Conservation (phyloP, 306 rosid species). For the Betula pendula region DNA sequence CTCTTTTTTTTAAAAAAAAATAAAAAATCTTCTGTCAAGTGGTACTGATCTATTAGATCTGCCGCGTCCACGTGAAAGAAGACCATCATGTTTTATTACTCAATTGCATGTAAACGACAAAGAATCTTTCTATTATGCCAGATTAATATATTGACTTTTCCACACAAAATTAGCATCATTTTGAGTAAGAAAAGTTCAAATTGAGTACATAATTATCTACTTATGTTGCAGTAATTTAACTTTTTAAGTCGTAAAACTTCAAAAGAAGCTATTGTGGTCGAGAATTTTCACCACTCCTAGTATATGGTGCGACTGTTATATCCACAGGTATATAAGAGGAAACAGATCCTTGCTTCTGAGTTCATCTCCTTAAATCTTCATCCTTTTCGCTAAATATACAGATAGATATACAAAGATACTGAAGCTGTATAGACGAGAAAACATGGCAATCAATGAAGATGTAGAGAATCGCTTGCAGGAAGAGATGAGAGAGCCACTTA, state of each 20-base stretch:
- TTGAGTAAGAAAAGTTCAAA: conserved; percentile 11
- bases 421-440: conserved; percentile 15
- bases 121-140: neutral
- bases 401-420: conserved; percentile 6
- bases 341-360: conserved; percentile 1
- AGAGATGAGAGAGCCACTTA: conserved; percentile 45
- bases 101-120: conserved; percentile 19
- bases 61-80: neutral
- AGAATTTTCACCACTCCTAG: neutral
- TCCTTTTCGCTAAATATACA: conserved; percentile 2
- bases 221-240: neutral
- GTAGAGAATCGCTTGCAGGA: conserved; percentile 38
- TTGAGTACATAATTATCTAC: neutral
- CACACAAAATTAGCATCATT: neutral
- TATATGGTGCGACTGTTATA: neutral
- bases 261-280: neutral
- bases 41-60: neutral
- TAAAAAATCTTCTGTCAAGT: neutral
- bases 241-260: neutral
- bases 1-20: neutral
- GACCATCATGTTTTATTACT: neutral
- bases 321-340: neutral
- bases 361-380: conserved; percentile 9
- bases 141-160: neutral
- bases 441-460: conserved; percentile 60